Base-by-base conservation (phyloP, 2,329 filamentous ascomycete genomes). In the Niveomyces coronatus region DNA sequence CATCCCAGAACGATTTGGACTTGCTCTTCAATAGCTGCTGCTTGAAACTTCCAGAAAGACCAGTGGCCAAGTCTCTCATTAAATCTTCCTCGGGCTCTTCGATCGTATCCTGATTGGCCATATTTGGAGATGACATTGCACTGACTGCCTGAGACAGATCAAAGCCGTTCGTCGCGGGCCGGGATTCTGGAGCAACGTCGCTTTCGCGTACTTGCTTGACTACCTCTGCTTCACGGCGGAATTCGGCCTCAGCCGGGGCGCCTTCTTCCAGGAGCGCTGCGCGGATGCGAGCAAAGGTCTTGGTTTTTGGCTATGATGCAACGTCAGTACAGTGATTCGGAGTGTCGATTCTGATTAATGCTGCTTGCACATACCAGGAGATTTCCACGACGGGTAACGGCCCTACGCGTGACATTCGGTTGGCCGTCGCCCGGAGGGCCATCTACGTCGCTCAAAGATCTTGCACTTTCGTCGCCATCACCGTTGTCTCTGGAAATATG, bases 131-230 rank as follows among this genome's bases (percentile, higher is more conserved):
- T 0, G 82, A 83, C 24, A 80, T 70, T 2, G 76, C 70, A 3
- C 78, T 80, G 16, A 64, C 65, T 0, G 62, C 48, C 49, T 71
- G 65, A 11, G 71, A 65, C 41, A 70, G 52, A 37, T 68, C 58
- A 33, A 69, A 54, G 9, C 60, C 57, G 47, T 51, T 41, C 39
- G 61, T 47, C 32, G 55, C 44, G 39, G 64, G 52, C 49, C 56
- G 56, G 41, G 57, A 64, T 40, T 75, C 72, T 11, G 78, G 62
- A 34, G 78, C 76, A 45, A 80, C 72, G 51, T 95, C 88, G 49
- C 82, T 89, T 57, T 96, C 91, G 29, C 87, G 82, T 19, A 96
- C 88, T 60, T 95, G 91, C 35, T 86, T 84, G 45, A 98, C 86
- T 5, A 96, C 91, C 60, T 96, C 89, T 26, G 89, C 87, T 65